Conservation (phyloP, 257 asterid species). For the Datura wrightii region DNA sequence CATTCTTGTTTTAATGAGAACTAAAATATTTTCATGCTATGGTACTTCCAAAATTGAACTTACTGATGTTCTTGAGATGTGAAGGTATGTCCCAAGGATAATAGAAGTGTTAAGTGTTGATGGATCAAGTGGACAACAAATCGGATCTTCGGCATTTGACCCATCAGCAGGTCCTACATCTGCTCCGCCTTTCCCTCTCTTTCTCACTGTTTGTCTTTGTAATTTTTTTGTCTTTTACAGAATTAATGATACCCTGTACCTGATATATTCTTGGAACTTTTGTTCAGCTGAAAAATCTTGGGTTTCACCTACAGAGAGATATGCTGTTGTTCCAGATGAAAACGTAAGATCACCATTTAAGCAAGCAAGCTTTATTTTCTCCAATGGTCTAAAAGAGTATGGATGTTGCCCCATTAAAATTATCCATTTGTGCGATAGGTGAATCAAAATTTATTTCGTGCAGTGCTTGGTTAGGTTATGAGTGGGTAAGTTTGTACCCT, state of each 20-base stretch:
- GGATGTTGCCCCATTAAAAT: not conserved
- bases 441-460: not conserved
- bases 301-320: conserved; percentile 92
- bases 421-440: not conserved
- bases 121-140: conserved; percentile 80
- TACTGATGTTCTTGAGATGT: conserved; percentile 18
- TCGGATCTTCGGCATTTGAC: conserved; percentile 72
- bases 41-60: conserved; percentile 16
- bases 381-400: not conserved
- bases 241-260: conserved; percentile 12
- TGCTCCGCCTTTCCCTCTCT: not conserved
- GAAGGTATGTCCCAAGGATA: conserved; percentile 82
- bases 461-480: conserved; percentile 1
- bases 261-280: conserved; percentile 18
- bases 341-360: conserved; percentile 54
- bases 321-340: conserved; percentile 90
- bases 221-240: not conserved
- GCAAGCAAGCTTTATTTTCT: not conserved
- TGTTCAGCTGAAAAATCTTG: conserved; percentile 61
- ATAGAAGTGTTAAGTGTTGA: conserved; percentile 79
- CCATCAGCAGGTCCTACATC: conserved; percentile 60
- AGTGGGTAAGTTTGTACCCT: not conserved
- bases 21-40: conserved; percentile 25
- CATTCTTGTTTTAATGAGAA: conserved; percentile 9
- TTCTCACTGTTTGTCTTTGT: not conserved